Conservation (phyloP, 176 grass and related monocot genomes). For the Guadua angustifolia region DNA sequence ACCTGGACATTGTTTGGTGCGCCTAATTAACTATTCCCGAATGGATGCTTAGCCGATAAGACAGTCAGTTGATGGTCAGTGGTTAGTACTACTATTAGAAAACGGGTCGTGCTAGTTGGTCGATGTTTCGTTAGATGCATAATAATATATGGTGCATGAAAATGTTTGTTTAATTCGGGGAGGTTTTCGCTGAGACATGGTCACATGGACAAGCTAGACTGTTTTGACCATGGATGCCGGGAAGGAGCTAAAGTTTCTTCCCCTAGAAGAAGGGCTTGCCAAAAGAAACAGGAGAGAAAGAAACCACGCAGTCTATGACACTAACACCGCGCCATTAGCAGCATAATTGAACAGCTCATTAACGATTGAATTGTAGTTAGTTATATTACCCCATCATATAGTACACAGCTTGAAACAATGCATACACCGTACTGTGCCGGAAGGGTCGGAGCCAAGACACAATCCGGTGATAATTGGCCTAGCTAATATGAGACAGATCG, state of each 20-base stretch:
- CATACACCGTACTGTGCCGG: too few relatives aligned
- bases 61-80: neutral
- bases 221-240: neutral
- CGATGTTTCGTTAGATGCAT: slow-evolving; percentile 12
- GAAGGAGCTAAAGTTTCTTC: neutral
- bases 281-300: neutral
- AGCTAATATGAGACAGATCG: too few relatives aligned
- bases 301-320: neutral
- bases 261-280: neutral
- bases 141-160: neutral
- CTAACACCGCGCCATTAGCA: neutral
- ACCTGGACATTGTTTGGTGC: slow-evolving; percentile 38
- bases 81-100: neutral
- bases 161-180: slow-evolving; percentile 16
- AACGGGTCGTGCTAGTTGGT: neutral
- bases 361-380: neutral
- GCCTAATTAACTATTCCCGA: neutral
- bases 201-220: neutral
- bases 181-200: neutral
- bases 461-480: too few relatives aligned
- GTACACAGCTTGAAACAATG: too few relatives aligned
- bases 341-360: neutral
- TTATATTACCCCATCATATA: too few relatives aligned
- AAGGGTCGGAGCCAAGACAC: too few relatives aligned
- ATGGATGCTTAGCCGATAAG: neutral